phyloP scores from a whole-genome alignment of 257 asterid genomes.

The Osmanthus fragrans region DNA sequence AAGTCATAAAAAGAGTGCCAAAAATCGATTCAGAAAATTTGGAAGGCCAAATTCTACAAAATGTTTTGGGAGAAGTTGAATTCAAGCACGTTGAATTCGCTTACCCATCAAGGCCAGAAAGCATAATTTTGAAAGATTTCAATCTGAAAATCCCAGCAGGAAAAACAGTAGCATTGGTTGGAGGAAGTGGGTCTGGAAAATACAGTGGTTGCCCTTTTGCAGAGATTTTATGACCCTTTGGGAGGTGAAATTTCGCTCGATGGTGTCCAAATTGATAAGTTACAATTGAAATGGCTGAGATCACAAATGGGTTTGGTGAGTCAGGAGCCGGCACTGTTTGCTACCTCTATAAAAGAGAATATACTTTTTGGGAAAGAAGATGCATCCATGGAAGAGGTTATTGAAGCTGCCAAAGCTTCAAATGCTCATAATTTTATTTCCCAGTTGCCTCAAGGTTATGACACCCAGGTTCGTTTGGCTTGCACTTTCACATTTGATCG shows the following conservation, averaged over 20 bases:
- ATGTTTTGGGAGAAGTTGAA: slow-evolving; percentile 71
- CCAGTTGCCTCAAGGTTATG: slow-evolving; percentile 84
- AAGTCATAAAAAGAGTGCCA: slow-evolving; percentile 68
- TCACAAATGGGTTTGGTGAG: slow-evolving; percentile 96
- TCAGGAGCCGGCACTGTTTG: slow-evolving; percentile 94
- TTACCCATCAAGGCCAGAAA: slow-evolving; percentile 82
- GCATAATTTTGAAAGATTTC: slow-evolving; percentile 62
- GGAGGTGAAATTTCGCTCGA: slow-evolving; percentile 77
- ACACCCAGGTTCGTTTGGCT: slow-evolving; percentile 67
- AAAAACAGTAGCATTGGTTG: slow-evolving; percentile 78
- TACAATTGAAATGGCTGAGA: slow-evolving; percentile 92
- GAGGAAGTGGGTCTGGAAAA: slow-evolving; percentile 95
- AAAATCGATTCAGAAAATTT: slow-evolving; percentile 69
- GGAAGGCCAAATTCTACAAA: slow-evolving; percentile 57
- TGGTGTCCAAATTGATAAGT: slow-evolving; percentile 65
- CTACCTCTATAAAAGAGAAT: slow-evolving; percentile 82
- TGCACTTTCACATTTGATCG: background rate
- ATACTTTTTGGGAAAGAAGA: slow-evolving; percentile 89
- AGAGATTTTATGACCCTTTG: slow-evolving; percentile 85
- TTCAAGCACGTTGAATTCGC: slow-evolving; percentile 60
- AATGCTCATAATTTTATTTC: slow-evolving; percentile 89
- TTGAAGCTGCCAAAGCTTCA: slow-evolving; percentile 84
- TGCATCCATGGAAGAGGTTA: slow-evolving; percentile 73
- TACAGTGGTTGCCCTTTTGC: slow-evolving; percentile 77
- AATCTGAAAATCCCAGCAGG: slow-evolving; percentile 68